A percentile compares a stretch with the other conserved stretches of the same genome.
Conservation (phyloP, 2,329 filamentous ascomycete species). For the Fusarium buxicola region DNA sequence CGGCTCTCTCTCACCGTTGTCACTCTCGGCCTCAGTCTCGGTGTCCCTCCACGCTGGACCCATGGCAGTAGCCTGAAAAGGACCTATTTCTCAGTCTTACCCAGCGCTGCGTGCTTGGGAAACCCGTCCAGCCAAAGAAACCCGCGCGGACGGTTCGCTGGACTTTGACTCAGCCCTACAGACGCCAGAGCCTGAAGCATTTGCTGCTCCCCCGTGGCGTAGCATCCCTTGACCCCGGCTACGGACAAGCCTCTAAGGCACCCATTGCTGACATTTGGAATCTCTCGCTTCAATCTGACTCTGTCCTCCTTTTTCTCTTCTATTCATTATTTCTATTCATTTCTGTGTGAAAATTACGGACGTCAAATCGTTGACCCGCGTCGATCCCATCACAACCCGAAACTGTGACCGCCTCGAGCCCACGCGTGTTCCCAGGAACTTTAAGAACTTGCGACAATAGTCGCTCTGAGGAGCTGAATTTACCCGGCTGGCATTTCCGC, state of each 20-base stretch:
- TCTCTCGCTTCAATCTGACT: slow-evolving; percentile 26
- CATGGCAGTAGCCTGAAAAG: slow-evolving; percentile 32
- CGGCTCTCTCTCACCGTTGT: slow-evolving; percentile 22
- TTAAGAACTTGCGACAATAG: slow-evolving; percentile 15
- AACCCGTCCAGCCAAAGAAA: slow-evolving; percentile 30
- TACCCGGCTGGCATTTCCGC: slow-evolving; percentile 18
- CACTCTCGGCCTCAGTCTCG: slow-evolving; percentile 8
- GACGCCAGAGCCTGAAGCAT: slow-evolving; percentile 28
- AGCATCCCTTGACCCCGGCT: slow-evolving; percentile 40
- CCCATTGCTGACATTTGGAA: slow-evolving; percentile 44
- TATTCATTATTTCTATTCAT: slow-evolving; percentile 8
- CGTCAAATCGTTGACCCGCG: slow-evolving; percentile 1
- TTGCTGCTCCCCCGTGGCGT: slow-evolving; percentile 44
- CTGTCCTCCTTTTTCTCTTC: slow-evolving; percentile 20
- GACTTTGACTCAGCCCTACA: slow-evolving; percentile 45
- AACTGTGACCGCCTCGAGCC: slow-evolving; percentile 6
- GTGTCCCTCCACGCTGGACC: slow-evolving; percentile 33
- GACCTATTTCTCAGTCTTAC: slow-evolving; percentile 33
- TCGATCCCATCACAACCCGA: slow-evolving; percentile 21
- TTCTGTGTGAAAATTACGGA: slow-evolving; percentile 7
- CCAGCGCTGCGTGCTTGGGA: slow-evolving; percentile 21
- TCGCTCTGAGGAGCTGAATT: slow-evolving; percentile 12
- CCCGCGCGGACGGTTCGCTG: slow-evolving; percentile 26
- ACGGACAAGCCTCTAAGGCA: slow-evolving; percentile 38
- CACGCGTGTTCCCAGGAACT: slow-evolving; percentile 2